Evolutionary conservation across 345 rosid species (phyloP), one percentile per base, ranked within the genome.

Genomic region (Clarkia xantiana): DNA sequence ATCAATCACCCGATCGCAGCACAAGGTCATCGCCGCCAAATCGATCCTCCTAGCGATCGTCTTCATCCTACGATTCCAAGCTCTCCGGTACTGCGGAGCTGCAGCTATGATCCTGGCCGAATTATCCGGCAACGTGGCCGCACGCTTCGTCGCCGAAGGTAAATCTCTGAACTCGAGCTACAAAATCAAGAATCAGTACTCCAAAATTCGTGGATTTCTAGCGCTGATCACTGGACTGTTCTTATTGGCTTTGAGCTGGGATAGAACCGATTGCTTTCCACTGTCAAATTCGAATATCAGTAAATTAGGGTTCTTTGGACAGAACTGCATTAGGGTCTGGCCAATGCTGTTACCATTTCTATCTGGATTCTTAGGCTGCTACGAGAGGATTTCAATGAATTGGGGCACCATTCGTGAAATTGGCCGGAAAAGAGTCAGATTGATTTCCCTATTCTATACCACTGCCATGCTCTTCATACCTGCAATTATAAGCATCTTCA

Each of bases 101-200:
- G 80, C 97, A 2, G 88, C 95, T 15, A 79, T 90, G 94, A 90
- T 90, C 63, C 77, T 90, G 34, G 97, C 94, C 12, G 97, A 90
- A 52, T 53, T 86, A 34, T 82, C 81, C 0, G 97, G 97, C 2
- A 81, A 67, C 38, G 80, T 77, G 15, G 79, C 79, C 2, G 94
- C 84, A 0, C 72, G 94, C 47, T 71, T 74, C 56, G 44, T 75
- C 7, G 50, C 76, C 0, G 76, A 67, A 22, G 52, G 53, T 41
- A 63, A 36, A 39, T 70, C 57, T 55, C 55, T 52, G 48, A 38
- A 17, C 14, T 49, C 16, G 0, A 54, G 54, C 12, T 65, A 64
- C 50, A 50, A 51, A 53, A 61, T 36, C 4, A 59, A 46, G 59
- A 56, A 16, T 45, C 50, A 65, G 43, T 57, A 67, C 14, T 70